Base-by-base conservation (phyloP, 78 protist species). In the Chrysochromulina tobinii region DNA sequence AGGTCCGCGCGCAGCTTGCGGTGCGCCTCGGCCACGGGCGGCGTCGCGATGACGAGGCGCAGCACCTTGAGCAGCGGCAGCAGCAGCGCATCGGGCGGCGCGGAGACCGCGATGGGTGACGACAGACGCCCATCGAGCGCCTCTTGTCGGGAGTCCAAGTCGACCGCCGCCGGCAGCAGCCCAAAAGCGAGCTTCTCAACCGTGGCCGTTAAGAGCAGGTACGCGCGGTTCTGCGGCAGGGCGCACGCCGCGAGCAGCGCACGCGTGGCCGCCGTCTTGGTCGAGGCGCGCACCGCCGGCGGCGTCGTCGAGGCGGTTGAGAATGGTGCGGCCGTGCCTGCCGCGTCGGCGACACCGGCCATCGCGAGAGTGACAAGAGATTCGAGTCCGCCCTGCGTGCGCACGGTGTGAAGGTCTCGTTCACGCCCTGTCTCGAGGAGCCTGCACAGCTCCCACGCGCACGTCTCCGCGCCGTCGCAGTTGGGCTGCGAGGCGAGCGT, bases 231-330 rank as follows among this genome's bases (percentile, higher is more conserved):
- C 58, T 57, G 50, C 57, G 83, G 83, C 59, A 75, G 83, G 23
- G 83, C 83, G 83, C 57, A 38, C 59, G 83, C 83, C 57, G 83
- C 83, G 58, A 75, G 83, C 58, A 75, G 83, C 18, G 83, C 83
- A 57, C 83, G 83, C 83, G 21, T 9, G 0, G 83, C 83, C 58
- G n/a, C 83, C 58, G 23, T 18, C 58, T 50, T 54, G 23, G 83
- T 75, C 25, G 83, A 75, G 83, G 58, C 58, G 59, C 83, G 83
- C 38, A 38, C 38, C 38, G 38, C 38, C 57, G 83, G 83, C 83
- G 83, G 58, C n/a, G 3, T 1, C 12, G 83, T 4, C n/a, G 20
- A 50, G 58, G 27, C 83, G 38, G 38, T 38, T 38, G 38, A 38
- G 38, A 38, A 38, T 38, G 38, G 38, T 38, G 38, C 38, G 38